phyloP scores from a whole-genome alignment of 192 early-diverging fungal genomes.

The Bifiguratus adelaidae region DNA sequence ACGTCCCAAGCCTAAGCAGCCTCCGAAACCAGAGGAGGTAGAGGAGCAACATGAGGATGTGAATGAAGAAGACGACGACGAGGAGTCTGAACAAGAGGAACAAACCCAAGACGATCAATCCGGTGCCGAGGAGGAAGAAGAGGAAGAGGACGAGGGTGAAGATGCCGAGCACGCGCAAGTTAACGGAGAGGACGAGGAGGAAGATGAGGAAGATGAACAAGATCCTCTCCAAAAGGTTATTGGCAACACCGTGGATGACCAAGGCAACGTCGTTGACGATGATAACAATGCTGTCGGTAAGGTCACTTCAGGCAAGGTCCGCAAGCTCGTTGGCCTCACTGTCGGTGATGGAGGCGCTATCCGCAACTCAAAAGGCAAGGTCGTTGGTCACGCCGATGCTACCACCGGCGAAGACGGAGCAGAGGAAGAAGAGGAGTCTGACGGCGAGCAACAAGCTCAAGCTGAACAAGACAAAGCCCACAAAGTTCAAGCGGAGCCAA shows the following conservation, averaged over 20 bases:
- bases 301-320: background rate
- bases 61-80: background rate
- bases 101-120: background rate
- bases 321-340: constrained; percentile 3
- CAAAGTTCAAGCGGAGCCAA: background rate
- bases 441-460: background rate
- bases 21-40: background rate
- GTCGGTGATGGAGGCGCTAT: background rate
- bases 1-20: background rate
- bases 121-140: background rate
- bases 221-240: background rate
- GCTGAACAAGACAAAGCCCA: background rate
- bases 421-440: too few relatives aligned
- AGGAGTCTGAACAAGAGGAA: background rate
- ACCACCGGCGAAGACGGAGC: background rate
- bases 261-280: constrained; percentile 4
- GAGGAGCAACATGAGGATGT: background rate
- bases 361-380: background rate
- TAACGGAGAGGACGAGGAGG: background rate
- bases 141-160: background rate
- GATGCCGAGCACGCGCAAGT: background rate
- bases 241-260: background rate
- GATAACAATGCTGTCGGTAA: constrained; percentile 6
- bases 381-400: background rate
- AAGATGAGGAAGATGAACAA: background rate